Conservation (phyloP, 2,329 filamentous ascomycete species). For the Colletotrichum horii region DNA sequence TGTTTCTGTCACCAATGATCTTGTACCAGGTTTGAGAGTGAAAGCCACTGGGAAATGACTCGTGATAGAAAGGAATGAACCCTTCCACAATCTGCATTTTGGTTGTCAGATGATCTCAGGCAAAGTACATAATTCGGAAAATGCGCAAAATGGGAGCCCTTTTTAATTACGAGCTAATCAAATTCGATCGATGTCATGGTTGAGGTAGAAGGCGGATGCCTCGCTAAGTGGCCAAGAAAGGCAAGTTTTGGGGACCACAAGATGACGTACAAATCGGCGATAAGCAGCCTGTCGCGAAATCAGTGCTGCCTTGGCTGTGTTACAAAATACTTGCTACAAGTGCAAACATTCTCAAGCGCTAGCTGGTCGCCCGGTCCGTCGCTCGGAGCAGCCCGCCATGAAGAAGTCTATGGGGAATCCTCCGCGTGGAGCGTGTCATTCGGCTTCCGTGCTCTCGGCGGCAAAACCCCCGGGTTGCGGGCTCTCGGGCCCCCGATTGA, state of each 20-base stretch:
- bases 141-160: no score
- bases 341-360: background rate
- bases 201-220: no score
- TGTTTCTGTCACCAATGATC: no score
- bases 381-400: background rate
- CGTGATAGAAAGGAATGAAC: no score
- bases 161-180: no score
- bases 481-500: background rate
- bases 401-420: background rate
- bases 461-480: background rate
- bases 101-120: no score
- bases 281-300: background rate
- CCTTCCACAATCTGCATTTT: no score
- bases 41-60: no score
- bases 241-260: background rate
- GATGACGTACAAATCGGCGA: background rate
- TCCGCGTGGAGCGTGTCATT: background rate
- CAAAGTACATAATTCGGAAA: no score
- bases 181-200: no score
- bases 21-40: no score
- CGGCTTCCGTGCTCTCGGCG: background rate
- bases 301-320: background rate
- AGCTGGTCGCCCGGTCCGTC: background rate
- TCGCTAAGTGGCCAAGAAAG: background rate
- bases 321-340: no score